Conservation (phyloP, 2,329 filamentous ascomycete genomes). For the Ophiocordyceps australis region DNA sequence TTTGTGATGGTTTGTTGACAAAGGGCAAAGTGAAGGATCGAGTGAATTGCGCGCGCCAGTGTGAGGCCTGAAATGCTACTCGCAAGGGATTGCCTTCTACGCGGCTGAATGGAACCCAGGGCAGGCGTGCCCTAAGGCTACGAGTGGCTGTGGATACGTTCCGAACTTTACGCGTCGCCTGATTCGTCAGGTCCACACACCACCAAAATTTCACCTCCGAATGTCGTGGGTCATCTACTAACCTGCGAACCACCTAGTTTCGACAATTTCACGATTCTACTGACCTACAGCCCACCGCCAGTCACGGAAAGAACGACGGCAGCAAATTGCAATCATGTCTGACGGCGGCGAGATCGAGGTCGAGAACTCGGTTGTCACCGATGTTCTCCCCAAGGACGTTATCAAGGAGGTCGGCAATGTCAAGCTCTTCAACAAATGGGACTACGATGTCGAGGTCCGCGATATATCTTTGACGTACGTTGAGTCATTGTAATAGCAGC, state of each 20-base stretch:
- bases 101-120: constrained; percentile 15
- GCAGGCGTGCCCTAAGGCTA: constrained; percentile 22
- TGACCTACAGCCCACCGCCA: constrained; percentile 18
- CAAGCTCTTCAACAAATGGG: constrained; percentile 97
- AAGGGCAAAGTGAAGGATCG: too few species aligned
- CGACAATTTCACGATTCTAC: constrained; percentile 18
- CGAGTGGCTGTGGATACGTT: constrained; percentile 10
- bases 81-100: constrained; percentile 6
- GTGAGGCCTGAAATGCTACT: too few species aligned
- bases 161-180: constrained; percentile 8
- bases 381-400: constrained; percentile 86
- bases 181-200: constrained; percentile 17
- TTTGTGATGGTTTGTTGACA: too few species aligned
- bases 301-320: constrained; percentile 18
- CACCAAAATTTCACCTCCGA: constrained; percentile 18
- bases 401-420: constrained; percentile 74
- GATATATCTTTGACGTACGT: constrained; percentile 98
- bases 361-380: constrained; percentile 56
- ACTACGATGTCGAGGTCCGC: constrained; percentile 98
- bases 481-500: constrained; percentile 2
- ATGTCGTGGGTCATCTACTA: background rate
- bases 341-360: constrained; percentile 90
- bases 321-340: constrained; percentile 62
- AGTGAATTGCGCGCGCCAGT: too few species aligned
- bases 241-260: constrained; percentile 13